Conservation (phyloP, 768 basidiomycete species). For the Pholiota microspora region DNA sequence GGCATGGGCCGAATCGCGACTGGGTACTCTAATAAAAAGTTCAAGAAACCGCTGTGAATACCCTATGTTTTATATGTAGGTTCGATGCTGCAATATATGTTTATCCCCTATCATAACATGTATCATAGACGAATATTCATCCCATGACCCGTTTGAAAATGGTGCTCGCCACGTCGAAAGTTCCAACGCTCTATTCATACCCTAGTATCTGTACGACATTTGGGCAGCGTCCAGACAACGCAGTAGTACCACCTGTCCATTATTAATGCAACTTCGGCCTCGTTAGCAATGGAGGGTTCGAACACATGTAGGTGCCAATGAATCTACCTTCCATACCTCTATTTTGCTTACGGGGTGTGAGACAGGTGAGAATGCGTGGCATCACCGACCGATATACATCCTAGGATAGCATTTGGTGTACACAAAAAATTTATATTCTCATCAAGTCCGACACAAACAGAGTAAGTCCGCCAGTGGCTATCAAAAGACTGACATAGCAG, state of each 20-base stretch:
- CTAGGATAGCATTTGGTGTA: not conserved
- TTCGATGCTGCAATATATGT: too few relatives aligned
- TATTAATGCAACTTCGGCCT: not conserved
- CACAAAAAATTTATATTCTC: not conserved
- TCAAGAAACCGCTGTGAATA: constrained; percentile 50
- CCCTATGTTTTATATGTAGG: constrained; percentile 1
- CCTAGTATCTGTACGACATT: too few relatives aligned
- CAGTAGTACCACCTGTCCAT: too few relatives aligned
- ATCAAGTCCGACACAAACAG: constrained; percentile 1
- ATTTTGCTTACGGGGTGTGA: not conserved
- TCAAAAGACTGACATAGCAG: not conserved
- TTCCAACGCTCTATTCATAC: too few relatives aligned
- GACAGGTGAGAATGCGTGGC: not conserved
- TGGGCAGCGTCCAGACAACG: too few relatives aligned
- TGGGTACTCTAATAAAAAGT: constrained; percentile 69
- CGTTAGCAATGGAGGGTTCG: too few relatives aligned
- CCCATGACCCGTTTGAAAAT: too few relatives aligned
- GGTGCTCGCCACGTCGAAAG: too few relatives aligned
- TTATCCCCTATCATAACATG: too few relatives aligned
- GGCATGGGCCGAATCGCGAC: constrained; percentile 55
- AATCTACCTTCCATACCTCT: not conserved
- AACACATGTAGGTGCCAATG: not conserved
- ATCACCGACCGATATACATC: not conserved
- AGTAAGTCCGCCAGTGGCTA: constrained; percentile 1
- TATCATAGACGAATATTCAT: too few relatives aligned